phyloP scores from a whole-genome alignment of 352 stramenopile genomes.

The Bremia lactucae region DNA sequence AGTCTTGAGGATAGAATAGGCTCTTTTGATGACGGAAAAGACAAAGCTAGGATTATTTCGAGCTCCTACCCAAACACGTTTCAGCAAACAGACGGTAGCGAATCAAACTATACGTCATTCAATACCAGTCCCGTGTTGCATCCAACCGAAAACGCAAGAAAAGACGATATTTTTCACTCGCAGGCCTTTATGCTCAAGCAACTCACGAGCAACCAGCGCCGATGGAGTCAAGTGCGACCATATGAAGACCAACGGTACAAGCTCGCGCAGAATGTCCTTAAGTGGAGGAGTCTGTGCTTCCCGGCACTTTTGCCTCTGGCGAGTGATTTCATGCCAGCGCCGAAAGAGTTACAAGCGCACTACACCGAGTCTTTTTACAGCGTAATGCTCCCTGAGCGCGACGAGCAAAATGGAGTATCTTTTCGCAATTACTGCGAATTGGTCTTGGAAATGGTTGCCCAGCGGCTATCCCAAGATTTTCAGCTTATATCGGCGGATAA shows the following conservation, averaged over 20 bases:
- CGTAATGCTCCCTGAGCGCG: constrained; percentile 59
- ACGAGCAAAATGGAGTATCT: constrained; percentile 51
- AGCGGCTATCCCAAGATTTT: constrained; percentile 78
- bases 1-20: constrained; percentile 27
- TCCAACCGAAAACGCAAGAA: constrained; percentile 28
- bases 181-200: constrained; percentile 69
- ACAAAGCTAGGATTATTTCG: constrained; percentile 28
- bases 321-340: constrained; percentile 81
- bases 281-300: constrained; percentile 95
- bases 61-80: constrained; percentile 59
- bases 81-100: constrained; percentile 33
- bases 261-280: constrained; percentile 83
- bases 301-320: constrained; percentile 90
- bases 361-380: constrained; percentile 84
- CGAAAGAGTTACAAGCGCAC: constrained; percentile 68
- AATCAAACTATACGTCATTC: constrained; percentile 31
- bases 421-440: constrained; percentile 72
- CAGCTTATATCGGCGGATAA: constrained; percentile 69
- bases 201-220: constrained; percentile 88
- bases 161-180: constrained; percentile 68
- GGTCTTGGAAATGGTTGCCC: constrained; percentile 78
- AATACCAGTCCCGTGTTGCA: constrained; percentile 47
- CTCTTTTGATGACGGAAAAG: constrained; percentile 27
- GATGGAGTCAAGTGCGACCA: constrained; percentile 92
- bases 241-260: constrained; percentile 47